Conservation (phyloP, 1,284 basidiomycete species). For the Gymnopus androsaceus region DNA sequence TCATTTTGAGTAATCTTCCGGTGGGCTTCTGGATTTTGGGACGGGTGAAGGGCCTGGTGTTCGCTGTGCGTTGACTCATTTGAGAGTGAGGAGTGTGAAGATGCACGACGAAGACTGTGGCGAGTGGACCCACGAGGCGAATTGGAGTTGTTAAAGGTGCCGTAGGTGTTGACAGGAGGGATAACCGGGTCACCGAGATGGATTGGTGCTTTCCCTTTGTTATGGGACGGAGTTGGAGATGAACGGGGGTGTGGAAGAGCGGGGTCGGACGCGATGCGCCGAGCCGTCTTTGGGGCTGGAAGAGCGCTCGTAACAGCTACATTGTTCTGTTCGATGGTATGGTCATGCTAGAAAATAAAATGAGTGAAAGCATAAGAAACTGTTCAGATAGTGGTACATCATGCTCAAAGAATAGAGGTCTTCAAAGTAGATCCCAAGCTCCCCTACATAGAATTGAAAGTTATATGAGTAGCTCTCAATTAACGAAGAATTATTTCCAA, state of each 20-base stretch:
- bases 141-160: conserved; percentile 37
- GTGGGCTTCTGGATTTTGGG: conserved; percentile 24
- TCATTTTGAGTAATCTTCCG: conserved; percentile 35
- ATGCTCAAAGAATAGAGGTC: conserved; percentile 55
- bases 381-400: no score
- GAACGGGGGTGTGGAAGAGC: not conserved
- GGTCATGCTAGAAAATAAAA: no score
- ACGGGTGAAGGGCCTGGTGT: conserved; percentile 23
- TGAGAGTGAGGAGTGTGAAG: conserved; percentile 27
- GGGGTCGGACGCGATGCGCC: conserved; percentile 12
- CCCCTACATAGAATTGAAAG: conserved; percentile 32
- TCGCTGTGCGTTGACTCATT: conserved; percentile 23
- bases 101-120: conserved; percentile 23
- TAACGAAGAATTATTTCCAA: conserved; percentile 20
- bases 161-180: conserved; percentile 51
- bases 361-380: no score
- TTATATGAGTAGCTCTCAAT: not conserved
- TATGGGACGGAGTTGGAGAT: conserved; percentile 5
- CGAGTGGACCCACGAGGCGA: conserved; percentile 2
- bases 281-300: not conserved
- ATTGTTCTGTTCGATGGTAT: conserved; percentile 27
- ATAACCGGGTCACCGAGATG: conserved; percentile 34
- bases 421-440: conserved; percentile 60
- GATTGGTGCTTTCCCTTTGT: conserved; percentile 14
- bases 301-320: not conserved